Percentiles rank a stretch among this genome's conserved stretches.
Evolutionary conservation across 352 stramenopile genomes (phyloP).

Genomic region (Phytopythium ostracodes): DNA sequence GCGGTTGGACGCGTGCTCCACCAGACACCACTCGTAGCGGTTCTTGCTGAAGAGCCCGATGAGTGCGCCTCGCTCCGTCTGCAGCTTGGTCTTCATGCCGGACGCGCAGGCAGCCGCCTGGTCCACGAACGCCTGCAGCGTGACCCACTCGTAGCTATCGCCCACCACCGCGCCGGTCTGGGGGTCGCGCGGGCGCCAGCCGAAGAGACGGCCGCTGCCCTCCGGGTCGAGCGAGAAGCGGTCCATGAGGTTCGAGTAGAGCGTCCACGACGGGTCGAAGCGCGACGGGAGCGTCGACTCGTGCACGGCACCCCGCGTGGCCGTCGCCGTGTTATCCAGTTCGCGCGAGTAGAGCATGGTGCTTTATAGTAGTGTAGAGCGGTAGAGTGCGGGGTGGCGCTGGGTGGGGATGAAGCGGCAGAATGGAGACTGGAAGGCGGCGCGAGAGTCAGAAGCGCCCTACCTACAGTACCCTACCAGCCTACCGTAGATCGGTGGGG

Average conservation of each 20-base stretch:
- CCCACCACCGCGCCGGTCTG: constrained; percentile 17
- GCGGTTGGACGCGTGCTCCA: constrained; percentile 20
- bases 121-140: constrained; percentile 10
- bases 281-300: constrained; percentile 6
- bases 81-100: constrained; percentile 13
- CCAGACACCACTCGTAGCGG: constrained; percentile 22
- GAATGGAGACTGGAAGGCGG: constrained; percentile 1
- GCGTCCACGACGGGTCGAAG: constrained; percentile 32
- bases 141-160: constrained; percentile 20
- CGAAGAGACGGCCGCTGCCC: constrained; percentile 36
- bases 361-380: neutral
- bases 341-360: constrained; percentile 9
- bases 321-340: neutral
- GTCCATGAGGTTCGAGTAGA: constrained; percentile 41
- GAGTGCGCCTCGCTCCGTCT: constrained; percentile 16
- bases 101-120: constrained; percentile 11
- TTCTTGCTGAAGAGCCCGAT: constrained; percentile 26
- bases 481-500: too few species aligned
- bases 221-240: constrained; percentile 25
- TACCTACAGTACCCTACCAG: too few species aligned
- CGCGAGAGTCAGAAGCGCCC: too few species aligned
- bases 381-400: too few species aligned
- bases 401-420: neutral
- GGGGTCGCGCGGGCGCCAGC: constrained; percentile 28
- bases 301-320: constrained; percentile 16